Evolutionary conservation across 148 eudicot genomes (phyloP).

Genomic region (Rhododendron griersonianum): DNA sequence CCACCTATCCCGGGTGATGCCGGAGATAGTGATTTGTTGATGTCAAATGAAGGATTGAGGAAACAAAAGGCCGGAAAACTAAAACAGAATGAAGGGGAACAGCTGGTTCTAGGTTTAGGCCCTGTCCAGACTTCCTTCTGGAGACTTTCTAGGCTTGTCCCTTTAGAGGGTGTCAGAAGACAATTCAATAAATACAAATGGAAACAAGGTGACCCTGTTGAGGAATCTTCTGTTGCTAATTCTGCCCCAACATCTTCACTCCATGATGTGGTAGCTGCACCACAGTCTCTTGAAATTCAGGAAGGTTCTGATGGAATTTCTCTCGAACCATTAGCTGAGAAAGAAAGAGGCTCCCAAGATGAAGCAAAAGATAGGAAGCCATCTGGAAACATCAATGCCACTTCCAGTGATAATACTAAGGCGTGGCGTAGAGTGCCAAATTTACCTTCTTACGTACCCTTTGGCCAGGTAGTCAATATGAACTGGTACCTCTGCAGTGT

Average conservation of each 20-base stretch:
- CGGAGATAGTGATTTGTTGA: conserved; percentile 27
- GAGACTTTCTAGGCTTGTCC: conserved; percentile 92
- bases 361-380: conserved; percentile 34
- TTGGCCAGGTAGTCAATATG: conserved; percentile 71
- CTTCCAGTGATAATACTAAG: conserved; percentile 35
- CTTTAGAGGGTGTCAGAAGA: conserved; percentile 74
- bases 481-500: conserved; percentile 1
- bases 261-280: conserved; percentile 34
- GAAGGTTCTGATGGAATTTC: conserved; percentile 92
- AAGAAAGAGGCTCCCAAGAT: conserved; percentile 35
- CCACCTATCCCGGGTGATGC: conserved; percentile 22
- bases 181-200: conserved; percentile 52
- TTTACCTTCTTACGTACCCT: conserved; percentile 94
- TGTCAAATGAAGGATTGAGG: conserved; percentile 27
- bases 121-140: conserved; percentile 90
- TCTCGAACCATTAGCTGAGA: conserved; percentile 61
- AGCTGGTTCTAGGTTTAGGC: conserved; percentile 87
- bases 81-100: conserved; percentile 66
- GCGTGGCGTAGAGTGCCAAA: conserved; percentile 82
- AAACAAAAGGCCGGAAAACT: conserved; percentile 42
- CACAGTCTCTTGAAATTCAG: conserved; percentile 87
- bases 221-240: conserved; percentile 33
- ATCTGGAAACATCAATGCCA: conserved; percentile 35
- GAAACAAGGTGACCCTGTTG: conserved; percentile 36
- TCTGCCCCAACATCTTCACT: conserved; percentile 41